These are phyloP conservation scores for Papiliotrema flavescens DNA, from an alignment of 1,284 basidiomycete species.

Conservation along the genomic window DNA sequence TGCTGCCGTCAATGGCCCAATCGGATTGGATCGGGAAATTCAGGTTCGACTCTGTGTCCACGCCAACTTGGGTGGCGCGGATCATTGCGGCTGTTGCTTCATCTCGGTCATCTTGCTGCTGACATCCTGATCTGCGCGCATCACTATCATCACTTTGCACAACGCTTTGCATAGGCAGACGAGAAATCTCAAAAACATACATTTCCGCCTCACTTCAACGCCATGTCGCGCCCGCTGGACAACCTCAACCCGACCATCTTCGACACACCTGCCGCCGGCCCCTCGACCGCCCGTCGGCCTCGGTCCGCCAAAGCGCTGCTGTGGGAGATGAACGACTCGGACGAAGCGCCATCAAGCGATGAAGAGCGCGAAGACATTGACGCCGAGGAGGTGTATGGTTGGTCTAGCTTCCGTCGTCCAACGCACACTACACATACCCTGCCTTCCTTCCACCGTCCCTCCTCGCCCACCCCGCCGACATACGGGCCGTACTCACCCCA, in stretches of 20 bases:
- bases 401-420: slow-evolving; percentile 15
- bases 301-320: slow-evolving; percentile 23
- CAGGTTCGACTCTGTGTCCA: not conserved
- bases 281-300: slow-evolving; percentile 10
- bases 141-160: no score
- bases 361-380: slow-evolving; percentile 50
- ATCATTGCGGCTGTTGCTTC: no score
- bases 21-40: slow-evolving; percentile 4
- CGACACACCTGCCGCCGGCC: slow-evolving; percentile 19
- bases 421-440: not conserved
- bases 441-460: slow-evolving; percentile 55
- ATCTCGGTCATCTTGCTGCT: no score
- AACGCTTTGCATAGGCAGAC: no score
- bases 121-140: no score
- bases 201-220: no score
- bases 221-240: slow-evolving; percentile 41
- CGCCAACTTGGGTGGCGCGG: not conserved
- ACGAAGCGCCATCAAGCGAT: not conserved
- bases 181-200: no score
- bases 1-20: not conserved
- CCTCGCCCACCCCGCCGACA: no score
- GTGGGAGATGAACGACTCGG: slow-evolving; percentile 54
- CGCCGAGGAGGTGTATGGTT: slow-evolving; percentile 57
- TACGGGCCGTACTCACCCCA: slow-evolving; percentile 39
- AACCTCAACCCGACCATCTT: slow-evolving; percentile 46